These are phyloP conservation scores for Fusarium xylarioides DNA, from an alignment of 2,329 filamentous ascomycete genomes.

Conservation along the genomic window DNA sequence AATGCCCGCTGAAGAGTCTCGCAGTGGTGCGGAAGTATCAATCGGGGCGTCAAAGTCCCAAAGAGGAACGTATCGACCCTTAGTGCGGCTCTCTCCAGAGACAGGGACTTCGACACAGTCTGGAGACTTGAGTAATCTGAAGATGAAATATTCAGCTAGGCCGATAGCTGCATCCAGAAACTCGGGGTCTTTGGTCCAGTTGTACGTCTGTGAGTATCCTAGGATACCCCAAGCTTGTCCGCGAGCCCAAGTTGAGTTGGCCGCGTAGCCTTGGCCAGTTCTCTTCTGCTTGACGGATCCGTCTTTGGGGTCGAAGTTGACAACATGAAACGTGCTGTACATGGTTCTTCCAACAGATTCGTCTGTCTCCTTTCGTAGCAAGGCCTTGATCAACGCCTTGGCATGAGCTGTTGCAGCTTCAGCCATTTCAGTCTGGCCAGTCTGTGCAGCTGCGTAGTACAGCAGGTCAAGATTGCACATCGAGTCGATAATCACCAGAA, in stretches of 20 bases:
- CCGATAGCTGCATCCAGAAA: slow-evolving; percentile 57
- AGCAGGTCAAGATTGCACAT: slow-evolving; percentile 53
- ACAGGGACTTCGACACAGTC: slow-evolving; percentile 41
- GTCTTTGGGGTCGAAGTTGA: slow-evolving; percentile 57
- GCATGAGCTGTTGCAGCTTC: slow-evolving; percentile 52
- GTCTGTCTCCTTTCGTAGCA: slow-evolving; percentile 50
- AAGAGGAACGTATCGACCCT: slow-evolving; percentile 44
- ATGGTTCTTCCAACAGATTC: slow-evolving; percentile 16
- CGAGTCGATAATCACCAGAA: slow-evolving; percentile 55
- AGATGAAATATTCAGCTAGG: slow-evolving; percentile 60
- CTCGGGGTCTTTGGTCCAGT: slow-evolving; percentile 55
- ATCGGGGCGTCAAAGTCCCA: slow-evolving; percentile 61
- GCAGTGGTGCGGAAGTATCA: slow-evolving; percentile 41
- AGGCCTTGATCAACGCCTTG: slow-evolving; percentile 49
- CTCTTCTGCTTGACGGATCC: slow-evolving; percentile 55
- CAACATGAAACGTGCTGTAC: slow-evolving; percentile 57
- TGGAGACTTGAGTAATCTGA: slow-evolving; percentile 49
- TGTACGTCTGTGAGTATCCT: slow-evolving; percentile 60
- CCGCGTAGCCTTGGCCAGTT: slow-evolving; percentile 59
- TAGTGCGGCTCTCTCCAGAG: background rate
- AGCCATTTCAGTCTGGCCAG: slow-evolving; percentile 38
- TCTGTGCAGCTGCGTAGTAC: slow-evolving; percentile 49
- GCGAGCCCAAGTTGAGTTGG: slow-evolving; percentile 59
- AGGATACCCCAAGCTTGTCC: slow-evolving; percentile 63
- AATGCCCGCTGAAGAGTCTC: slow-evolving; percentile 51